These are phyloP conservation scores for Epichloe typhina DNA, from an alignment of 2,329 filamentous ascomycete species.

Conservation along the genomic window DNA sequence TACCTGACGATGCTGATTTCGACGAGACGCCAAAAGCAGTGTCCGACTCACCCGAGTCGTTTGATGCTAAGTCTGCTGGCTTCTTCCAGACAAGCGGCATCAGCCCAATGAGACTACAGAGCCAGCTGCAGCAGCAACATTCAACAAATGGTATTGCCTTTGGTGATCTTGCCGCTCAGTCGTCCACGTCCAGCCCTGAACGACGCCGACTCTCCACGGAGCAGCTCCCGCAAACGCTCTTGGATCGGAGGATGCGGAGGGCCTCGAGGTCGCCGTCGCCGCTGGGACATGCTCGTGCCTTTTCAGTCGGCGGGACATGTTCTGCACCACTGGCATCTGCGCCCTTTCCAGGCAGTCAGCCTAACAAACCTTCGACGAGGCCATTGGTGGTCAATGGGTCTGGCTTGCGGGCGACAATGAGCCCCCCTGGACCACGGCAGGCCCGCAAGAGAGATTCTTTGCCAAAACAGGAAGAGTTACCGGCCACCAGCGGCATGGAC, in stretches of 20 bases:
- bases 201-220: conserved; percentile 39
- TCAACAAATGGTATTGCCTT: conserved; percentile 29
- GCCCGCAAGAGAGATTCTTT: background rate
- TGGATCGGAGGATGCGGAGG: conserved; percentile 39
- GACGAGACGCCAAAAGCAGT: conserved; percentile 30
- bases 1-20: conserved; percentile 38
- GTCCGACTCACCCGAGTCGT: conserved; percentile 33
- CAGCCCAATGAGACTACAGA: conserved; percentile 11
- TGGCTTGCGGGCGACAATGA: conserved; percentile 20
- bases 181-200: conserved; percentile 19
- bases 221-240: conserved; percentile 37
- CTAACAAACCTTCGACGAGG: conserved; percentile 22
- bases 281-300: conserved; percentile 33
- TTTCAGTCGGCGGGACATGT: conserved; percentile 27
- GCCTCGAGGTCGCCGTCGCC: conserved; percentile 45
- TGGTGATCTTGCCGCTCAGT: conserved; percentile 30
- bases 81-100: conserved; percentile 16
- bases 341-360: conserved; percentile 22
- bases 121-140: conserved; percentile 13
- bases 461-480: conserved; percentile 11
- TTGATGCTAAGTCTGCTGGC: conserved; percentile 25
- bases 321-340: conserved; percentile 24
- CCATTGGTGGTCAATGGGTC: conserved; percentile 43
- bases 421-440: conserved; percentile 10
- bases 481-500: conserved; percentile 11